Evolutionary conservation across 345 rosid genomes (phyloP).

Genomic region (Citrus reticulata): DNA sequence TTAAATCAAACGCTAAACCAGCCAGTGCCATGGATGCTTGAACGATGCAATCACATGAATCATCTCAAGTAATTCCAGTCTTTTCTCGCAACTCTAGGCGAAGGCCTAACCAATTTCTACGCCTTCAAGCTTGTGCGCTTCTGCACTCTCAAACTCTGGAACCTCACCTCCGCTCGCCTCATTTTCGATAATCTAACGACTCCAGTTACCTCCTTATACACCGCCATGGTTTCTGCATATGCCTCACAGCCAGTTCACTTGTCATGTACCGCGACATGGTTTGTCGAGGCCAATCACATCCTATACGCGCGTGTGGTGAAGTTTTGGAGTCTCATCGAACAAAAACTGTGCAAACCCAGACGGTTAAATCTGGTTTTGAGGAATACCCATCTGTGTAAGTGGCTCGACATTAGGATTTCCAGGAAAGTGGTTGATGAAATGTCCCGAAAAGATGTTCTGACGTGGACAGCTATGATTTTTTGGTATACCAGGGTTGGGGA

Average conservation of each 20-base stretch:
- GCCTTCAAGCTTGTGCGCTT: slow-evolving; percentile 73
- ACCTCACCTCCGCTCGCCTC: slow-evolving; percentile 53
- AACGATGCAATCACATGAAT: slow-evolving; percentile 46
- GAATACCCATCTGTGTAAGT: no score
- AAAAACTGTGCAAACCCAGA: slow-evolving; percentile 53
- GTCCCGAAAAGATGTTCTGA: no score
- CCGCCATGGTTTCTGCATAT: slow-evolving; percentile 69
- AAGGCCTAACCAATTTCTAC: slow-evolving; percentile 54
- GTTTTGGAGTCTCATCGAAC: slow-evolving; percentile 31
- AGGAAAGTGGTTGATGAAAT: no score
- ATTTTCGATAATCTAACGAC: slow-evolving; percentile 30
- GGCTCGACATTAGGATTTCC: no score
- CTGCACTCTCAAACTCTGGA: slow-evolving; percentile 51
- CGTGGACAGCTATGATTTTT: no score
- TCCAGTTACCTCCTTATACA: slow-evolving; percentile 61
- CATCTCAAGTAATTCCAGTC: slow-evolving; percentile 67
- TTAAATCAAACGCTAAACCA: slow-evolving; percentile 20
- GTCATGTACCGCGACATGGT: slow-evolving; percentile 49
- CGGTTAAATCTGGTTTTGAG: slow-evolving; percentile 26
- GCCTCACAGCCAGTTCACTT: slow-evolving; percentile 39
- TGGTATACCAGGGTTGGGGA: no score
- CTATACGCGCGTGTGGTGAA: slow-evolving; percentile 55
- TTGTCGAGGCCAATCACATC: slow-evolving; percentile 43
- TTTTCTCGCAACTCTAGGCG: slow-evolving; percentile 48
- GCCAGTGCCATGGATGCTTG: slow-evolving; percentile 21